Evolutionary conservation across 1,284 basidiomycete genomes (phyloP).

Genomic region (Irpex sp.): DNA sequence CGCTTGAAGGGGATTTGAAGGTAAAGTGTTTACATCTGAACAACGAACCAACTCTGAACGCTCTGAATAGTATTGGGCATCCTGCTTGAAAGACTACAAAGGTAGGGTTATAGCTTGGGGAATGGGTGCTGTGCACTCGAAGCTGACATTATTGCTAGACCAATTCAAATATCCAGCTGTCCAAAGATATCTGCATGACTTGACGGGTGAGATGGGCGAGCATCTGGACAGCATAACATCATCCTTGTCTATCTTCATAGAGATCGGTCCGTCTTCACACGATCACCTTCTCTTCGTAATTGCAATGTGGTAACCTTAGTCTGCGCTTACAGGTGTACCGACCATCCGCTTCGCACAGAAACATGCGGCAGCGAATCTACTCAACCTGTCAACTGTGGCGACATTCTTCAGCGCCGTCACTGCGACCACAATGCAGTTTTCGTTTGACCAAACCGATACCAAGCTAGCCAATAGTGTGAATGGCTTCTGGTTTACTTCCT

Average conservation of each 20-base stretch:
- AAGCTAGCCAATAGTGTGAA: constrained; percentile 64
- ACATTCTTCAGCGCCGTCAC: constrained; percentile 85
- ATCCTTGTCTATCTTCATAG: constrained; percentile 74
- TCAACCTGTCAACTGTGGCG: constrained; percentile 79
- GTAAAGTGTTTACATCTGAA: constrained; percentile 38
- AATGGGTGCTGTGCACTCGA: neutral
- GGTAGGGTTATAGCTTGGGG: constrained; percentile 41
- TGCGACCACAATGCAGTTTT: constrained; percentile 77
- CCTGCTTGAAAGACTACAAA: constrained; percentile 69
- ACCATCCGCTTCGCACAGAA: constrained; percentile 82
- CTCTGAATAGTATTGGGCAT: constrained; percentile 68
- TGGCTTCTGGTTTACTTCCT: constrained; percentile 76
- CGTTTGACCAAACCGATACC: constrained; percentile 47
- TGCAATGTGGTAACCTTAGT: constrained; percentile 12
- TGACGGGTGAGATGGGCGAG: constrained; percentile 74
- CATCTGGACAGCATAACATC: constrained; percentile 75
- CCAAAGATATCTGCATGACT: constrained; percentile 77
- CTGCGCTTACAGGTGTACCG: constrained; percentile 59
- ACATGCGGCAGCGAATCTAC: constrained; percentile 72
- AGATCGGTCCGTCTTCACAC: constrained; percentile 60
- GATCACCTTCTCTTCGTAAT: neutral
- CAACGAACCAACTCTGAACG: constrained; percentile 1
- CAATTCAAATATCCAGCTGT: constrained; percentile 79
- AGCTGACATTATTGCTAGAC: constrained; percentile 34
- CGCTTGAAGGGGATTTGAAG: constrained; percentile 75